Evolutionary conservation across 2,329 filamentous ascomycete species (phyloP), one percentile per base, ranked within the genome.

Genomic region (Trichoderma sp.): DNA sequence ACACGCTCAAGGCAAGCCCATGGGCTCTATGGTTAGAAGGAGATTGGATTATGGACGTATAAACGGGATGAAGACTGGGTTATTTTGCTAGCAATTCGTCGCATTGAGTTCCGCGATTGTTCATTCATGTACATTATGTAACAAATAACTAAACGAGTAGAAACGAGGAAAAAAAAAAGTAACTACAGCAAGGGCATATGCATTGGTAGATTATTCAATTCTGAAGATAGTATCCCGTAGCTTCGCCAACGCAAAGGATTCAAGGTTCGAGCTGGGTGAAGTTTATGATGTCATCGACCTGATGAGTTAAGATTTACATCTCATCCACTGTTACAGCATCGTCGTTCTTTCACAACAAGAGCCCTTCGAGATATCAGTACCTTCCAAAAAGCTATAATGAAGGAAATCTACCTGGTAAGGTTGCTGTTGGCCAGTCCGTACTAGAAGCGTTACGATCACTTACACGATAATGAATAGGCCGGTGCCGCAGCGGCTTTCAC

Each of bases 401-500:
- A 68, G 66, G 78, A 81, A 8, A 73, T 80, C 8, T 80, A 81
- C 61, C 72, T 74, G 60, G 79, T 78, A 71, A 55, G 77, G 70
- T 5, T n/a, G 11, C 16, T 27, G 2, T 1, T 21, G 8, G 6
- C 27, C 1, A 0, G 7, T 24, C 10, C 27, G 3, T 2, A 14
- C 33, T 7, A 4, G 3, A 58, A 21, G 6, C 29, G 14, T 29
- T 35, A n/a, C 7, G n/a, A 56, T n/a, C 52, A 49, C 53, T 66
- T 49, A 66, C 53, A 57, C n/a, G 47, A 21, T 24, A 24, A 24
- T 19, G 16, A 10, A 4, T 27, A 96, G 92, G 93, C 94, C 58
- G 94, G 94, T 68, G 93, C 93, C 66, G 86, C 92, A 66, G 94
- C 94, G 72, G 94, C 93, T 31, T 93, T 97, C 77, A 91, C 91